Evolutionary conservation across 352 stramenopile species (phyloP), one percentile per base, ranked within the genome.

Genomic region (Phytopythium helicoides): DNA sequence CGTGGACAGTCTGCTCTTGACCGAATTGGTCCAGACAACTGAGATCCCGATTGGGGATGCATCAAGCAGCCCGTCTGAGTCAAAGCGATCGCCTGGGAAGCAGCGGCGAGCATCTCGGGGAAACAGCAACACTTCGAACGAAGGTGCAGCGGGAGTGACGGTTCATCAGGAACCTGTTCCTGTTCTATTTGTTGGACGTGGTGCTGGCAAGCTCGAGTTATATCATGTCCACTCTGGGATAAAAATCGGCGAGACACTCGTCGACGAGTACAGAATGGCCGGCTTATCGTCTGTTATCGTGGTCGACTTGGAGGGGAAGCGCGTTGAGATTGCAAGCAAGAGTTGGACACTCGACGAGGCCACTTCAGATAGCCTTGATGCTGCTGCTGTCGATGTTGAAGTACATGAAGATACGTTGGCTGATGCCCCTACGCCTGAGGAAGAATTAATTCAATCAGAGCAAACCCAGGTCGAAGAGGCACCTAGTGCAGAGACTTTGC

Each of bases 201-300:
- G 78, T 6, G 84, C 73, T 14, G 76, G 80, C 0, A 82, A 84
- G 50, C 33, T 90, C 22, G 77, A 93, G 52, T 81, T 90, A 70
- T 93, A 81, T 38, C 76, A 93, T 51, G 51, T 90, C 2, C 68
- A 87, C 18, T 76, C 80, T 3, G 72, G 74, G 8, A 79, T 59
- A 44, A 90, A 90, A 48, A 85, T 90, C 40, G 76, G 67, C 25
- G 75, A 87, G 65, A 83, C 60, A 11, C 42, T 87, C 0, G 64
- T 87, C 5, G 76, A 90, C 62, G 44, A 50, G 0, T 42, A 72
- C 21, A 84, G 77, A 42, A 23, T 53, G 0, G 60, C 57, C 11
- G 56, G 67, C 22, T 54, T 90, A n/a, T 79, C 74, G 7, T 85
- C 76, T 16, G 68, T 88, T 16, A 71, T 88, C 40, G 81, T 88